Evolutionary conservation across 192 early-diverging fungal species (phyloP), one percentile per base, ranked within the genome.

Genomic region (Haplosporangium gracile): DNA sequence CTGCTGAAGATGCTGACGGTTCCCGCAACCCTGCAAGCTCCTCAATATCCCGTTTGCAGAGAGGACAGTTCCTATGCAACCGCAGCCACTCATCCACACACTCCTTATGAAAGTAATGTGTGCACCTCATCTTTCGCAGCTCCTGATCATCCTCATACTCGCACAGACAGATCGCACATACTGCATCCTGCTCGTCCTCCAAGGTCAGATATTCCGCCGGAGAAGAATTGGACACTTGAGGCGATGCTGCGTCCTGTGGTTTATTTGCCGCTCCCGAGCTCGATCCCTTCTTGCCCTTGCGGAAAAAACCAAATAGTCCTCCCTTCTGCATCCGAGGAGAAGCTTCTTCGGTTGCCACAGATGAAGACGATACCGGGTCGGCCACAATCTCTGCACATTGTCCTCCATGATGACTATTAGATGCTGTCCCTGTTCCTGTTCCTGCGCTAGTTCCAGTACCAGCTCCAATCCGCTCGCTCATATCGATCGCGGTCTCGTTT

Each of bases 81-180:
- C 90, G 89, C 68, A 97, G 88, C 96, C 96, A 97, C 84, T 95
- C 95, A 77, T 95, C 93, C 3, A 96, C 95, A 83, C 96, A 97
- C 16, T 92, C 89, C 86, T 93, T 93, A 85, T 97, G 96, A 87
- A 97, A 95, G 79, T 96, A 95, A 88, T 97, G 96, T 9, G 81
- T 89, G 85, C 96, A 97, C 75, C 89, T 91, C 88, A 96, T 88
- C 82, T 93, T 90, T 40, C 95, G 90, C 32, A 97, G 88, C 9
- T 94, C 88, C n/a, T 96, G 95, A 34, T 93, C 94, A 32, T 95
- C 91, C 81, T 96, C 95, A 74, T 97, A 97, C 11, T 90, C 88
- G 70, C 89, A 89, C 53, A 97, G 82, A 80, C 96, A 97, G 83
- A 97, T 97, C 38, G 94, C 95, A 80, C 96, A 97, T 34, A 93